Conservation (phyloP, 2,329 filamentous ascomycete genomes). For the Didymella pomorum region DNA sequence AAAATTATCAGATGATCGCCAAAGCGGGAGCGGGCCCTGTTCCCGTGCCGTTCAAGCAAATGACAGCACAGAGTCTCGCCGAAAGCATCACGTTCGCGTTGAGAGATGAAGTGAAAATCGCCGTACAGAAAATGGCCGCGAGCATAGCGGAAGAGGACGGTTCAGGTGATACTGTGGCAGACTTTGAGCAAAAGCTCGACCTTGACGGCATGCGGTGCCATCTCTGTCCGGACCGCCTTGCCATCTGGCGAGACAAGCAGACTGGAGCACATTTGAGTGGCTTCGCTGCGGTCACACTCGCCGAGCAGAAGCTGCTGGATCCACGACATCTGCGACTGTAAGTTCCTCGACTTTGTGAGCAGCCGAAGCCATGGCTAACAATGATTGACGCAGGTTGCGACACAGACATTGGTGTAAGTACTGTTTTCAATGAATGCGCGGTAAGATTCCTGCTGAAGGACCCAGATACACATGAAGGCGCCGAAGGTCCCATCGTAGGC, state of each 20-base stretch:
- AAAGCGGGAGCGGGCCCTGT: conserved; percentile 58
- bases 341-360: conserved; percentile 1
- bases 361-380: background rate
- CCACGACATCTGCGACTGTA: conserved; percentile 26
- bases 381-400: conserved; percentile 16
- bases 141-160: conserved; percentile 31
- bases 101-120: conserved; percentile 43
- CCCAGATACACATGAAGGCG: conserved; percentile 31
- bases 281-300: conserved; percentile 23
- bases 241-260: conserved; percentile 30
- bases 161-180: conserved; percentile 18
- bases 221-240: conserved; percentile 29
- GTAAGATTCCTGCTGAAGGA: conserved; percentile 5
- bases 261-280: conserved; percentile 31
- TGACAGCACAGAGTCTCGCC: conserved; percentile 56
- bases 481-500: conserved; percentile 24
- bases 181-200: conserved; percentile 23
- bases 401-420: conserved; percentile 34
- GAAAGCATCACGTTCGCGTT: conserved; percentile 58
- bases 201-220: conserved; percentile 32
- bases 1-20: conserved; percentile 55
- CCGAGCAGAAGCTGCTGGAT: conserved; percentile 15
- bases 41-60: conserved; percentile 57
- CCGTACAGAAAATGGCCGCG: conserved; percentile 29
- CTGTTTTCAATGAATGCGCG: background rate